Conservation (phyloP, 495 filamentous ascomycete species). For the Chaetomium fimeti region DNA sequence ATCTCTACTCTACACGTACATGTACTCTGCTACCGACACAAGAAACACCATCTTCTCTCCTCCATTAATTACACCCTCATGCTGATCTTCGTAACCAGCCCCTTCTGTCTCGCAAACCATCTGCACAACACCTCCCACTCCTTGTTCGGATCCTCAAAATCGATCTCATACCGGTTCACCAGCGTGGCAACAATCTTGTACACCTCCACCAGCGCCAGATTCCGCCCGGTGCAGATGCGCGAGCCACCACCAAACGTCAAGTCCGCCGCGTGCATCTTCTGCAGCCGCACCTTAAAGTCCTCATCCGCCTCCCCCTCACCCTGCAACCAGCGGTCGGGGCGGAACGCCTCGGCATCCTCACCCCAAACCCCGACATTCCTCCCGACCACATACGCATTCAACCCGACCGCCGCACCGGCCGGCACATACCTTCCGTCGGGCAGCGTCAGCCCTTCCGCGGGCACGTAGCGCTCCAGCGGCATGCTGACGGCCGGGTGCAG, state of each 20-base stretch:
- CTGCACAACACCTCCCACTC: slow-evolving; percentile 24
- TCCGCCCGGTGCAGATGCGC: slow-evolving; percentile 62
- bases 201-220: slow-evolving; percentile 61
- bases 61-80: background rate
- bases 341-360: slow-evolving; percentile 46
- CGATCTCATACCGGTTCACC: slow-evolving; percentile 50
- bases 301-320: slow-evolving; percentile 32
- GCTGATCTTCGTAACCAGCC: slow-evolving; percentile 17
- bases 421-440: slow-evolving; percentile 53
- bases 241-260: slow-evolving; percentile 60
- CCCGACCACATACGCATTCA: slow-evolving; percentile 36
- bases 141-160: slow-evolving; percentile 21
- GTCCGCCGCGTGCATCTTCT: slow-evolving; percentile 27
- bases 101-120: slow-evolving; percentile 24
- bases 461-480: slow-evolving; percentile 57
- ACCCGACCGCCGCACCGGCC: slow-evolving; percentile 39
- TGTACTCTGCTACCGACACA: too few species aligned
- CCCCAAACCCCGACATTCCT: slow-evolving; percentile 49
- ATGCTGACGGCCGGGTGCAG: slow-evolving; percentile 56
- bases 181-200: slow-evolving; percentile 64
- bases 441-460: slow-evolving; percentile 50
- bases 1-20: too few species aligned
- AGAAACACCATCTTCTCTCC: background rate
- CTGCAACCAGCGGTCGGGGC: slow-evolving; percentile 51
- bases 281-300: slow-evolving; percentile 21